These are phyloP conservation scores for Rhizopus sp. DNA, from an alignment of 371 early-diverging fungal genomes.

Conservation along the genomic window DNA sequence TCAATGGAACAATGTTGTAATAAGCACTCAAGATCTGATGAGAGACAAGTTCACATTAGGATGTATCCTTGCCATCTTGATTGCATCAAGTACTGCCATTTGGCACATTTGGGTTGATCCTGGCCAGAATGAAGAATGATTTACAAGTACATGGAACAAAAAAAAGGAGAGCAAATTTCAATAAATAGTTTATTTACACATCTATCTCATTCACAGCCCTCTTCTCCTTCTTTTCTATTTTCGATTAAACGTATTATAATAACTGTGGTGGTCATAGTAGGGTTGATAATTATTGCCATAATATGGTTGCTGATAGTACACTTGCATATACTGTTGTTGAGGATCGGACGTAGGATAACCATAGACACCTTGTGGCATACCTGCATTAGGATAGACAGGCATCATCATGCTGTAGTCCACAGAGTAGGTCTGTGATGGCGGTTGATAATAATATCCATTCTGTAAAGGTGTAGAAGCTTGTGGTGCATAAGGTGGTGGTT, in stretches of 20 bases:
- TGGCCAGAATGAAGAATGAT: no score
- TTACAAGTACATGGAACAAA: background rate
- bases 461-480: constrained; percentile 2
- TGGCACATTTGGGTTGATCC: no score
- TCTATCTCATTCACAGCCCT: no score
- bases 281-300: constrained; percentile 9
- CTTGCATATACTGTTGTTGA: constrained; percentile 19
- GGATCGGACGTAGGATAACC: constrained; percentile 7
- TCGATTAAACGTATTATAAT: constrained; percentile 8
- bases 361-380: constrained; percentile 15
- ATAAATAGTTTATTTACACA: background rate
- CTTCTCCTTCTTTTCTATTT: background rate
- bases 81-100: no score
- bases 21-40: no score
- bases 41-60: no score
- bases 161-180: background rate
- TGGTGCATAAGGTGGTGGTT: background rate
- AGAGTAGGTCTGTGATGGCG: background rate
- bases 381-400: constrained; percentile 20
- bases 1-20: no score
- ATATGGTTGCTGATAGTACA: constrained; percentile 17
- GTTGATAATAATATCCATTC: constrained; percentile 16
- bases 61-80: no score
- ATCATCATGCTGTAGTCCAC: constrained; percentile 21
- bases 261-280: constrained; percentile 15